phyloP scores from a whole-genome alignment of 2,329 filamentous ascomycete species.

The Aspergillus carbonarius region DNA sequence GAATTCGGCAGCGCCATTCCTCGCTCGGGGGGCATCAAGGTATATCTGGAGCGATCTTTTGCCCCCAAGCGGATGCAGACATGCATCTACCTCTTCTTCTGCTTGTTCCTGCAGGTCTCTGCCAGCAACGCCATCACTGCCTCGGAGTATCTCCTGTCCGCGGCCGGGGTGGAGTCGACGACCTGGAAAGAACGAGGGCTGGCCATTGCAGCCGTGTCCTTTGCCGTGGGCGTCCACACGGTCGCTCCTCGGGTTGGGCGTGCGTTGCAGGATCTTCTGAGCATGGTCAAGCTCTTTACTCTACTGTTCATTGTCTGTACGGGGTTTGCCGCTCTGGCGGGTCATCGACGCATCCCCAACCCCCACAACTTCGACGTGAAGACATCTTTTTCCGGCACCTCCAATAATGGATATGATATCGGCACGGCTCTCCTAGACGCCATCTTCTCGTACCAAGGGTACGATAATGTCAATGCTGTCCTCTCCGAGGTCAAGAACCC shows the following conservation, averaged over 20 bases:
- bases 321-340: slow-evolving; percentile 40
- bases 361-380: slow-evolving; percentile 42
- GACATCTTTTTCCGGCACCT: slow-evolving; percentile 20
- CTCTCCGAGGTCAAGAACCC: slow-evolving; percentile 56
- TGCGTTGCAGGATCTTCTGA: slow-evolving; percentile 46
- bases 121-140: slow-evolving; percentile 27
- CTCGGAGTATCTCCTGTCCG: slow-evolving; percentile 25
- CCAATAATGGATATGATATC: slow-evolving; percentile 22
- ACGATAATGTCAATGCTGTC: slow-evolving; percentile 27
- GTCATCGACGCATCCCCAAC: slow-evolving; percentile 38
- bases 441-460: slow-evolving; percentile 49
- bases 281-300: slow-evolving; percentile 48
- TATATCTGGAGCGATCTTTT: slow-evolving; percentile 51
- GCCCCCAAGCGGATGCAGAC: slow-evolving; percentile 49
- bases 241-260: slow-evolving; percentile 42
- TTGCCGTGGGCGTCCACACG: slow-evolving; percentile 46
- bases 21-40: slow-evolving; percentile 47
- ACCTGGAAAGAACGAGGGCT: slow-evolving; percentile 29
- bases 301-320: slow-evolving; percentile 46
- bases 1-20: slow-evolving; percentile 50
- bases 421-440: slow-evolving; percentile 34
- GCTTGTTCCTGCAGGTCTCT: slow-evolving; percentile 39
- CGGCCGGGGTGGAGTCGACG: slow-evolving; percentile 21
- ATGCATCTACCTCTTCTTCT: slow-evolving; percentile 50
- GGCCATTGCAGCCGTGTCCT: slow-evolving; percentile 25